phyloP scores from a whole-genome alignment of 2,329 filamentous ascomycete genomes.

The Volutella citrinella region DNA sequence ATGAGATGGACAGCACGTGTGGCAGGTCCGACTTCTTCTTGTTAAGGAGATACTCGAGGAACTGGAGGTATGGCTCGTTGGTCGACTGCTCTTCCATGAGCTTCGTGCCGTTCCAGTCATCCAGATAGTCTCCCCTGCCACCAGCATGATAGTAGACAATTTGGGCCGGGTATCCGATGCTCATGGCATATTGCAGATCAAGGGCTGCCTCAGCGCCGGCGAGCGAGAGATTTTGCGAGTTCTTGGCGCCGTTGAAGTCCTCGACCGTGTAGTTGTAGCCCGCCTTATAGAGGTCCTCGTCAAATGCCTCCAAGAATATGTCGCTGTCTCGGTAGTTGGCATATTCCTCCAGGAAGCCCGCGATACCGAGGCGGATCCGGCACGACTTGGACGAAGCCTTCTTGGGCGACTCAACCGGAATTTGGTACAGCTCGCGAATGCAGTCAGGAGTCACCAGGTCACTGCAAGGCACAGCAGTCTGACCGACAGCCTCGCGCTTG shows the following conservation, averaged over 20 bases:
- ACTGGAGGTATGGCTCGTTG: slow-evolving; percentile 58
- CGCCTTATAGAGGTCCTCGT: slow-evolving; percentile 33
- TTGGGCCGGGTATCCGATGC: slow-evolving; percentile 41
- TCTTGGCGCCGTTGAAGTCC: slow-evolving; percentile 42
- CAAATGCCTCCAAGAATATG: slow-evolving; percentile 35
- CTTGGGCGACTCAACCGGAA: no score
- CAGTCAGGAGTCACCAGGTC: slow-evolving; percentile 36
- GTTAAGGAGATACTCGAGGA: slow-evolving; percentile 48
- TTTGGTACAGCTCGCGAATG: slow-evolving; percentile 1
- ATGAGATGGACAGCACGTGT: slow-evolving; percentile 56
- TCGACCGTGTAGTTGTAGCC: slow-evolving; percentile 39
- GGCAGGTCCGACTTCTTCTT: slow-evolving; percentile 45
- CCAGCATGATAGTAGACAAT: slow-evolving; percentile 44
- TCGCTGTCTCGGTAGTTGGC: slow-evolving; percentile 41
- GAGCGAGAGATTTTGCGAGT: slow-evolving; percentile 34
- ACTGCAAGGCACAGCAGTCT: slow-evolving; percentile 31
- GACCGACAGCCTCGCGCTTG: slow-evolving; percentile 29
- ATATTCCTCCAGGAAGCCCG: slow-evolving; percentile 49
- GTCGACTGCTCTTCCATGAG: slow-evolving; percentile 28
- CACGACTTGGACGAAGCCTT: slow-evolving; percentile 16
- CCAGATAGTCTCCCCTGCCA: slow-evolving; percentile 41
- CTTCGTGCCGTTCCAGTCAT: slow-evolving; percentile 34
- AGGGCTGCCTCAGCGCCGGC: slow-evolving; percentile 46
- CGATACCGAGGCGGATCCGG: slow-evolving; percentile 41
- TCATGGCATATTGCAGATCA: slow-evolving; percentile 48